A percentile compares a stretch with the other conserved stretches of the same genome.
Conservation (phyloP, 2,329 filamentous ascomycete species). For the Colletotrichum australisinense region DNA sequence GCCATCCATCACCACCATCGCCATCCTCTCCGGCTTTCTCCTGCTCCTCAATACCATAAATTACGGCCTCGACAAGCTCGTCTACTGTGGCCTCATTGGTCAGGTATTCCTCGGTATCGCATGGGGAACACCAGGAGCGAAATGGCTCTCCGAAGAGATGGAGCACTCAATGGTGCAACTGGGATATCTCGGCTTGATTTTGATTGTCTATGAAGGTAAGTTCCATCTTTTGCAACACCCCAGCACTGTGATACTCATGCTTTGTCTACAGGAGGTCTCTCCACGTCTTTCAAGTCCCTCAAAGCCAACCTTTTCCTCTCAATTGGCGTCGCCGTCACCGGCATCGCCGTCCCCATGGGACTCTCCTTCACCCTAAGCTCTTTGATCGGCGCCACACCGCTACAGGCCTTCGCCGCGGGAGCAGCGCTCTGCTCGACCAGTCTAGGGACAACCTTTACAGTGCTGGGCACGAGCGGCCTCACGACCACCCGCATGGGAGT, state of each 20-base stretch:
- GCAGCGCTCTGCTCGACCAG: slow-evolving; percentile 81
- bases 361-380: slow-evolving; percentile 71
- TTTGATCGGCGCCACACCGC: slow-evolving; percentile 59
- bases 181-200: slow-evolving; percentile 79
- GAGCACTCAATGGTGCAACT: slow-evolving; percentile 71
- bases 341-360: slow-evolving; percentile 72
- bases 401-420: slow-evolving; percentile 79
- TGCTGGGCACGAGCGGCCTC: slow-evolving; percentile 57
- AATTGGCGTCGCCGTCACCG: slow-evolving; percentile 71
- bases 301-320: slow-evolving; percentile 72
- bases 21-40: slow-evolving; percentile 71
- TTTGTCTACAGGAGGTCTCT: slow-evolving; percentile 62
- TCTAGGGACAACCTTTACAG: slow-evolving; percentile 76
- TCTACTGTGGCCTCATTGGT: slow-evolving; percentile 79
- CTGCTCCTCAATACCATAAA: slow-evolving; percentile 71
- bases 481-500: slow-evolving; percentile 61
- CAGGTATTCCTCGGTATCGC: slow-evolving; percentile 78
- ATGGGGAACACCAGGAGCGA: slow-evolving; percentile 75
- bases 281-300: slow-evolving; percentile 63
- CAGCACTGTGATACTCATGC: background rate
- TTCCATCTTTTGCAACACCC: background rate
- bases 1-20: slow-evolving; percentile 67
- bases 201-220: slow-evolving; percentile 77
- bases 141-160: slow-evolving; percentile 64
- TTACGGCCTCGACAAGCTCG: slow-evolving; percentile 64